These are phyloP conservation scores for Vanrija sp. DNA, from an alignment of 1,284 basidiomycete species.

Conservation along the genomic window DNA sequence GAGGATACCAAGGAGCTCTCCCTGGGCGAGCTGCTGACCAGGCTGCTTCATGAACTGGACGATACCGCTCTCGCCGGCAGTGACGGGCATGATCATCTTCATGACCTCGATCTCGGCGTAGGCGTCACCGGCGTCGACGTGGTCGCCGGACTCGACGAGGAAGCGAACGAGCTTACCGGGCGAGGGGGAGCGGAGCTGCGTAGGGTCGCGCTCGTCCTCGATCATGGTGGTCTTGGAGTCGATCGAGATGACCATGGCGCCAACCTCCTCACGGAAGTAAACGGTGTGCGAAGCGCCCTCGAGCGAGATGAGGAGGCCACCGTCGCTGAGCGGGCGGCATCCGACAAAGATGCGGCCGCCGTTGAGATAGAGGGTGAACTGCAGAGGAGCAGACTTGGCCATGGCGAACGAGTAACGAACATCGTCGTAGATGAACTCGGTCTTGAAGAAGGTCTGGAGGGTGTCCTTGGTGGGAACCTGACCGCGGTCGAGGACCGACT, in stretches of 20 bases:
- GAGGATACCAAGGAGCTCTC: slow-evolving; percentile 95
- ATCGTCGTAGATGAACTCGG: slow-evolving; percentile 98
- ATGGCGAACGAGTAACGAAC: slow-evolving; percentile 94
- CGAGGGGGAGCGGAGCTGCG: slow-evolving; percentile 90
- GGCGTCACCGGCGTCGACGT: slow-evolving; percentile 90
- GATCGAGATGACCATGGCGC: slow-evolving; percentile 86
- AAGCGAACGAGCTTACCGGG: slow-evolving; percentile 95
- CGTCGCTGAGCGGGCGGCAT: slow-evolving; percentile 86
- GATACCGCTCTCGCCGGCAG: slow-evolving; percentile 91
- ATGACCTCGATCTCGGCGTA: slow-evolving; percentile 99
- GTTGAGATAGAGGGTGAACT: slow-evolving; percentile 94
- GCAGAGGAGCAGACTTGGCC: slow-evolving; percentile 78
- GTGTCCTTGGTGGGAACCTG: slow-evolving; percentile 90
- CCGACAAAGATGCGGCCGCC: slow-evolving; percentile 88
- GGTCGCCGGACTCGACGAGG: slow-evolving; percentile 94
- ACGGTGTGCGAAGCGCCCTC: slow-evolving; percentile 95
- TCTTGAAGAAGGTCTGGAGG: slow-evolving; percentile 92
- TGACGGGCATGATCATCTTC: slow-evolving; percentile 99
- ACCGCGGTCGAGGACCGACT: slow-evolving; percentile 93
- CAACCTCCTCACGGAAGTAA: slow-evolving; percentile 98
- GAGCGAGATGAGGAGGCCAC: slow-evolving; percentile 85
- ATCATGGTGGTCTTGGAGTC: slow-evolving; percentile 97
- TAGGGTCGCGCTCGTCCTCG: slow-evolving; percentile 99
- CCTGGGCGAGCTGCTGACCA: slow-evolving; percentile 92
- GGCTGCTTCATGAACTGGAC: slow-evolving; percentile 98